These are phyloP conservation scores for Novymonas esmeraldas DNA, from an alignment of 208 protist genomes.

Conservation along the genomic window DNA sequence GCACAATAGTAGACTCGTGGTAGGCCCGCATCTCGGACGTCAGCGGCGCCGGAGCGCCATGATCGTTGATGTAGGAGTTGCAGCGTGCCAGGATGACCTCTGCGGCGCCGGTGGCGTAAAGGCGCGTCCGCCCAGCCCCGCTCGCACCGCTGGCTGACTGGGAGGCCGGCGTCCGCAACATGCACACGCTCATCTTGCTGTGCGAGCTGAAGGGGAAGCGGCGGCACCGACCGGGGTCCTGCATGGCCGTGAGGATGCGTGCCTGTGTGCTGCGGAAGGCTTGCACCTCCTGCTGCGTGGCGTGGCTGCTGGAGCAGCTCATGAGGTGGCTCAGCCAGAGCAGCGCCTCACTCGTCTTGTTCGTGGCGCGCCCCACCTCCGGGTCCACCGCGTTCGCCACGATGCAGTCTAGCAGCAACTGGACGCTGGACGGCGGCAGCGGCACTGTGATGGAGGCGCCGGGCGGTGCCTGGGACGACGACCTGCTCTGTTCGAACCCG, in stretches of 20 bases:
- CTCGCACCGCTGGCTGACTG: not conserved
- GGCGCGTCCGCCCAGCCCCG: slow-evolving; percentile 25
- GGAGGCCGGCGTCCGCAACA: slow-evolving; percentile 38
- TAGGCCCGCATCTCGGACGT: slow-evolving; percentile 35
- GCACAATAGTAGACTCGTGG: slow-evolving; percentile 46
- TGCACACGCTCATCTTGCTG: slow-evolving; percentile 66
- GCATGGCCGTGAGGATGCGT: slow-evolving; percentile 39
- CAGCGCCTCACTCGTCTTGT: slow-evolving; percentile 77
- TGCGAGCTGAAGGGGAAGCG: slow-evolving; percentile 80
- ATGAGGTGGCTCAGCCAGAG: slow-evolving; percentile 38
- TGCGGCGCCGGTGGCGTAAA: slow-evolving; percentile 69
- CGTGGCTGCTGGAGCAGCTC: slow-evolving; percentile 7
- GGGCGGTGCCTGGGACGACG: not conserved
- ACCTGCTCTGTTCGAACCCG: slow-evolving; percentile 3
- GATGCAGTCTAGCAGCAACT: slow-evolving; percentile 67
- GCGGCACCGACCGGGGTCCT: slow-evolving; percentile 45
- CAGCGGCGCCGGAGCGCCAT: slow-evolving; percentile 42
- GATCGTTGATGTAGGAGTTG: slow-evolving; percentile 36
- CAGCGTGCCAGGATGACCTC: slow-evolving; percentile 67
- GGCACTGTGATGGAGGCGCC: slow-evolving; percentile 16
- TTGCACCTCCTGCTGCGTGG: slow-evolving; percentile 12
- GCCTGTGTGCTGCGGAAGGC: slow-evolving; percentile 26
- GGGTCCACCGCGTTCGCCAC: slow-evolving; percentile 65
- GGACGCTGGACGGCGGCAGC: slow-evolving; percentile 31
- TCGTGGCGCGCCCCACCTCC: slow-evolving; percentile 50